Percentiles rank a stretch among this genome's conserved stretches.
Conservation (phyloP, 225 moss, liverwort and hornwort species). For the Asterella californica region DNA sequence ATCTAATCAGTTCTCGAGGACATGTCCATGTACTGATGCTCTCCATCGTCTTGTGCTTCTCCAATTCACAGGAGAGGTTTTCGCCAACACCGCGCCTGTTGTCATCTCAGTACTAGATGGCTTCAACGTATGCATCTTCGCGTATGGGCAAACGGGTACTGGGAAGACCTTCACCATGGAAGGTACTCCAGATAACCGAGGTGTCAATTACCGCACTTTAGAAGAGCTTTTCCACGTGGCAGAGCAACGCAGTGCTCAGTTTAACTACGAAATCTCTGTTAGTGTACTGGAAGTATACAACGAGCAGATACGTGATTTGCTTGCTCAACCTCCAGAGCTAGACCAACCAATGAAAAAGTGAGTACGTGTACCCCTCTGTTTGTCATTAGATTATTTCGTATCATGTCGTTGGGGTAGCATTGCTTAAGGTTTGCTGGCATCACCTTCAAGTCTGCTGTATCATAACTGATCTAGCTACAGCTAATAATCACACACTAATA, state of each 20-base stretch:
- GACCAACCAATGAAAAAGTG: constrained; percentile 78
- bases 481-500: neutral
- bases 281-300: constrained; percentile 94
- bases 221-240: constrained; percentile 87
- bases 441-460: too few species aligned
- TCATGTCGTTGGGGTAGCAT: neutral
- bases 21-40: neutral
- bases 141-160: constrained; percentile 91
- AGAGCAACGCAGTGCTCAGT: constrained; percentile 52
- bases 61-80: constrained; percentile 56
- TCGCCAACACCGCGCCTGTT: constrained; percentile 84
- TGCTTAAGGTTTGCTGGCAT: too few species aligned
- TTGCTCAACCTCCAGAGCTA: constrained; percentile 49
- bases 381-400: neutral
- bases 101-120: constrained; percentile 91
- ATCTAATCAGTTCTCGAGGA: neutral
- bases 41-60: neutral
- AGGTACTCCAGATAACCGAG: constrained; percentile 65
- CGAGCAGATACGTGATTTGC: constrained; percentile 92
- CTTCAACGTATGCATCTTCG: constrained; percentile 91
- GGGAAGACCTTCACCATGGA: constrained; percentile 98
- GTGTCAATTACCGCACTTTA: constrained; percentile 87
- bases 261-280: constrained; percentile 61
- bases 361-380: constrained; percentile 2
- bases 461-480: neutral